Evolutionary conservation across 1,284 basidiomycete genomes (phyloP), one percentile per base, ranked within the genome.

Genomic region (Pseudozyma sp.): DNA sequence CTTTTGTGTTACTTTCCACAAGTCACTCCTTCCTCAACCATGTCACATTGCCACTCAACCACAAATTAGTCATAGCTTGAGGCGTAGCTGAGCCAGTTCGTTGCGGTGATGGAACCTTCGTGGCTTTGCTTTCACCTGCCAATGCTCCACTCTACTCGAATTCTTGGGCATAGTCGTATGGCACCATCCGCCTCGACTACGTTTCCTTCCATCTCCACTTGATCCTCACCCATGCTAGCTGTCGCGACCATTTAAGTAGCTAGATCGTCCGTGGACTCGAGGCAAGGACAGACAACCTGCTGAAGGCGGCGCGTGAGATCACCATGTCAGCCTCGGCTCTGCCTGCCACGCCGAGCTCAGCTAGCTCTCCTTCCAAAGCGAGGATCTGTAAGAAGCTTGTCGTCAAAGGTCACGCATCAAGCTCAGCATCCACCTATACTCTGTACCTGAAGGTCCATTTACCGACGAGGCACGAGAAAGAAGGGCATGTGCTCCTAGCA

Each of bases 341-440:
- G 1, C 33, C 44, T 24, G 42, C 16, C 7, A 45, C 60, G 14
- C 29, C 52, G 17, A 35, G 43, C 5, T 47, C 59, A 4, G 19
- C 42, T n/a, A 55, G 35, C 35, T 40, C 56, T 30, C 35, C 47
- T 7, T 5, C 52, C 4, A 48, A 13, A 4, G 10, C 55, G 8
- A 59, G 70, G 35, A 56, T 75, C 39, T 72, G 73, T 56, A 67
- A 71, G 50, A 75, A 72, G 54, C 60, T 75, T 34, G 64, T 75
- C 30, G 24, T 75, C 47, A 67, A 68, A 29, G 73, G 73, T 9
- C 58, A 68, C 16, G 73, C 68, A 1, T 56, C 57, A 16, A 60
- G 43, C 54, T 39, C 62, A 1, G 65, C 57, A 11, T 64, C 73
- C 24, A 53, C 51, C 8, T 75, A 75, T 24, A 72, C 63, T 2